Base-by-base conservation (phyloP, 176 grass and related monocot genomes). In the Hordeum vulgare region DNA sequence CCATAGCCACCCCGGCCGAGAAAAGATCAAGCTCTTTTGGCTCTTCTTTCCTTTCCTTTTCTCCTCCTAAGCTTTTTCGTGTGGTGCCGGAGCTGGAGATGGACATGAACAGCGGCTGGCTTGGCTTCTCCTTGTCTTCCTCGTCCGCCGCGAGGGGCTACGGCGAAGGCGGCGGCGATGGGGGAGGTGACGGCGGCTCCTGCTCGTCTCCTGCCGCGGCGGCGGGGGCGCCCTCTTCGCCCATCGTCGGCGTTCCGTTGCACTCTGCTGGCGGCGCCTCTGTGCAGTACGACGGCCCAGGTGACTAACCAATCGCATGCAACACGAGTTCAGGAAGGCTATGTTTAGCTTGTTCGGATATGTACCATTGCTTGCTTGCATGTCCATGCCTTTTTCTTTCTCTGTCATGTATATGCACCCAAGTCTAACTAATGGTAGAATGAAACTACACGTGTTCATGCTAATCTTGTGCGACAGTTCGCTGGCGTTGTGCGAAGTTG, bases 91-190 rank as follows among this genome's bases (percentile, higher is more conserved):
- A 21, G 51, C 6, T 7, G 47, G 83, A 75, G 41, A 89, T 88
- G 90, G 93, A 95, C 66, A 92, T 95, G 87, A 90, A 66, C 79
- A 92, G 59, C 24, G 66, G 85, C 17, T 95, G 93, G 93, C 90
- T 95, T 21, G 87, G 93, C 62, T 95, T 95, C 88, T 87, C 93
- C 45, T 82, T 92, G 60, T 88, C 82, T 57, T 90, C 83, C 26
- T 76, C 84, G 0, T 73, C 24, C 6, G 62, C 83, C 21, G 78
- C 66, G 3, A 31, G 71, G 47, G 81, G 77, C 25, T 75, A 77
- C 29, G 89, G 34, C 11, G 79, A n/a, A 18, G 79, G 72, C 42
- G 79, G 45, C 45, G 79, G 66, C 5, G 86, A 39, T 0, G 69
- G 14, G 3, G 40, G 17, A 24, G 86, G 73, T 17, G 81, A 51